Evolutionary conservation across 129 eudicot genomes (phyloP).

Genomic region (Artemisia argyi): DNA sequence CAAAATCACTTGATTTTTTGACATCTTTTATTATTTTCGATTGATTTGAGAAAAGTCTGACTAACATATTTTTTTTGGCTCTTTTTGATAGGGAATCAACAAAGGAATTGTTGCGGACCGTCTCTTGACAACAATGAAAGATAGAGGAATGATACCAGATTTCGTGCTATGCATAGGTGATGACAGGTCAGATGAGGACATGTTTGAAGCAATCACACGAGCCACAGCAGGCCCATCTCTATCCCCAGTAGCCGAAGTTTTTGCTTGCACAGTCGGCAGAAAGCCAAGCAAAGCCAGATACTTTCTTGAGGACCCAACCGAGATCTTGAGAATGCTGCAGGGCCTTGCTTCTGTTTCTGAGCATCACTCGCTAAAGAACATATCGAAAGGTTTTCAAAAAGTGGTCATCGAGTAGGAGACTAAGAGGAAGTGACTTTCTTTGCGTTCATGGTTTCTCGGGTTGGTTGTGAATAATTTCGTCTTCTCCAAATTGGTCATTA

Average conservation of each 20-base stretch:
- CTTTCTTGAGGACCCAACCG: conserved; percentile 70
- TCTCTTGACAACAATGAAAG: conserved; percentile 59
- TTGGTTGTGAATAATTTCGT: conserved; percentile 32
- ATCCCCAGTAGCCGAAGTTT: conserved; percentile 76
- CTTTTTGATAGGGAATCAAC: conserved; percentile 60
- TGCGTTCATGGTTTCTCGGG: conserved; percentile 12
- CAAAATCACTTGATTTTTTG: background rate
- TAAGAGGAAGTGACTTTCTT: conserved; percentile 9
- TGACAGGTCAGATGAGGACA: conserved; percentile 91
- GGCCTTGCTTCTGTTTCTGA: conserved; percentile 77
- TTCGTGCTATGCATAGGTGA: conserved; percentile 88
- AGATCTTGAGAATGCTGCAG: conserved; percentile 72
- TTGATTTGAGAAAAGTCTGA: background rate
- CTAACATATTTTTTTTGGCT: background rate
- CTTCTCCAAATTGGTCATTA: conserved; percentile 25
- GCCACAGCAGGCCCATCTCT: conserved; percentile 58
- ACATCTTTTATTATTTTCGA: too few species aligned
- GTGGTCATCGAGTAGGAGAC: conserved; percentile 32
- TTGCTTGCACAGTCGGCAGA: conserved; percentile 92
- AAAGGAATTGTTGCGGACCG: conserved; percentile 85
- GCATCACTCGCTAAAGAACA: conserved; percentile 34
- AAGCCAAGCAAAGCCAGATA: conserved; percentile 91
- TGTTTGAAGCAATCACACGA: conserved; percentile 79
- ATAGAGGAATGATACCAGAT: conserved; percentile 73
- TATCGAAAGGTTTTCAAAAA: conserved; percentile 36